Evolutionary conservation across 2,329 filamentous ascomycete genomes (phyloP).

Genomic region (Chrysoporthe cubensis): DNA sequence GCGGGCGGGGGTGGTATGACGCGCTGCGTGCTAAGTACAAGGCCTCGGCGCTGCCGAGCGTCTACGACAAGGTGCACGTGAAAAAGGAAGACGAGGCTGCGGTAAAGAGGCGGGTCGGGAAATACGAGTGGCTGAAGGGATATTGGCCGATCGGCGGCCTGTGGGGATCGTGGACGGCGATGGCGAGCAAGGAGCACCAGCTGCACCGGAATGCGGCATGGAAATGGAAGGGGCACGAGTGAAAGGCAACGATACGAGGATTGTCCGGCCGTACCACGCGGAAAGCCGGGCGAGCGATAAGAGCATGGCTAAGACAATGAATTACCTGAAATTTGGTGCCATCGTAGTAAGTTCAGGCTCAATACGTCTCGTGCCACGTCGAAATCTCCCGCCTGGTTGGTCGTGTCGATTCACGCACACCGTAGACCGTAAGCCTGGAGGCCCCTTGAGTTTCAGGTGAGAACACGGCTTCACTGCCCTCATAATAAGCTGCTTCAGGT

Average conservation of each 20-base stretch:
- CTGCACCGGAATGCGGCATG: constrained; percentile 57
- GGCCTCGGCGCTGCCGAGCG: constrained; percentile 63
- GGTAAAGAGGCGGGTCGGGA: constrained; percentile 42
- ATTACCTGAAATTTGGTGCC: neutral
- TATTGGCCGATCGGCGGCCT: constrained; percentile 61
- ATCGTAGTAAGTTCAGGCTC: neutral
- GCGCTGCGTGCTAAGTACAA: constrained; percentile 64
- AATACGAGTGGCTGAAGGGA: constrained; percentile 50
- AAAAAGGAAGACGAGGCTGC: constrained; percentile 36
- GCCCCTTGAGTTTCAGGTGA: constrained; percentile 16
- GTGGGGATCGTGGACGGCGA: constrained; percentile 62
- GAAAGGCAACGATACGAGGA: neutral
- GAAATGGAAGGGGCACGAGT: constrained; percentile 48
- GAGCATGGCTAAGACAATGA: neutral
- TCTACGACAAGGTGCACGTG: constrained; percentile 72
- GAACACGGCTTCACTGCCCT: neutral
- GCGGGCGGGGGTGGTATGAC: constrained; percentile 64
- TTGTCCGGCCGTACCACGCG: neutral
- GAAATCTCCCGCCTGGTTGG: neutral
- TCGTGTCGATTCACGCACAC: neutral
- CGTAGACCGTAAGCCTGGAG: constrained; percentile 1
- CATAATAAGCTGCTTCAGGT: constrained; percentile 10
- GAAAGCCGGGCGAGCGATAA: neutral
- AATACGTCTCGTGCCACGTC: neutral
- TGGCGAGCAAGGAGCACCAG: constrained; percentile 59